phyloP scores from a whole-genome alignment of 2,329 filamentous ascomycete species.

The Pseudocercospora cruenta region DNA sequence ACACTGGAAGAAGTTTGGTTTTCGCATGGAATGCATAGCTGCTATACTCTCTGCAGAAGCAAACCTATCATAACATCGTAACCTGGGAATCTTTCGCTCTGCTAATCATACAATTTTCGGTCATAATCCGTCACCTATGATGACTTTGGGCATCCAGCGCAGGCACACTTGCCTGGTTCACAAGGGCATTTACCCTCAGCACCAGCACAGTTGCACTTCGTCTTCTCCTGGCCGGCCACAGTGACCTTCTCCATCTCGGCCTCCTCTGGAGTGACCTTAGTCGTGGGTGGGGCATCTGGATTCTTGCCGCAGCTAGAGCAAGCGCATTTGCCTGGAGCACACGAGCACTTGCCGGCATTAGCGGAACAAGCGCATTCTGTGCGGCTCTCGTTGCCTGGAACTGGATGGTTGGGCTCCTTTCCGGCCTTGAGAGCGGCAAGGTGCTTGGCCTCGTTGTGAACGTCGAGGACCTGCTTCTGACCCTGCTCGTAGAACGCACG shows the following conservation, averaged over 20 bases:
- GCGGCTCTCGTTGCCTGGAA: slow-evolving; percentile 43
- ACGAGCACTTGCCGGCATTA: slow-evolving; percentile 48
- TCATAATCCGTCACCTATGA: slow-evolving; percentile 23
- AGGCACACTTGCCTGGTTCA: slow-evolving; percentile 52
- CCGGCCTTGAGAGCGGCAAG: slow-evolving; percentile 83
- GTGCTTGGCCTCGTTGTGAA: slow-evolving; percentile 86
- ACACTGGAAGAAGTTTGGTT: neutral
- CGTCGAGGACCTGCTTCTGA: slow-evolving; percentile 88
- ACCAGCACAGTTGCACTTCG: slow-evolving; percentile 56
- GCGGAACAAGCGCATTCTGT: slow-evolving; percentile 53
- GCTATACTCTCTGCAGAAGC: neutral
- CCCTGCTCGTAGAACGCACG: slow-evolving; percentile 84
- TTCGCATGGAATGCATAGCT: neutral
- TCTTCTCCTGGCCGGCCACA: slow-evolving; percentile 51
- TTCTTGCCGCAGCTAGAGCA: slow-evolving; percentile 54
- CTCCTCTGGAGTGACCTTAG: slow-evolving; percentile 34
- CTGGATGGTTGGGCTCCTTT: slow-evolving; percentile 48
- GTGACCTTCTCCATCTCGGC: slow-evolving; percentile 54
- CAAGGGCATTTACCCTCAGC: slow-evolving; percentile 52
- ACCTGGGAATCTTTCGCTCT: neutral
- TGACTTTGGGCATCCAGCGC: slow-evolving; percentile 51
- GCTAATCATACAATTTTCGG: neutral
- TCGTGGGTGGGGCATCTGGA: slow-evolving; percentile 38
- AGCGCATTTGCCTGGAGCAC: slow-evolving; percentile 50
- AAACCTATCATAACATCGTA: neutral